These are phyloP conservation scores for Peronospora tabacina DNA, from an alignment of 352 stramenopile genomes.

Conservation along the genomic window DNA sequence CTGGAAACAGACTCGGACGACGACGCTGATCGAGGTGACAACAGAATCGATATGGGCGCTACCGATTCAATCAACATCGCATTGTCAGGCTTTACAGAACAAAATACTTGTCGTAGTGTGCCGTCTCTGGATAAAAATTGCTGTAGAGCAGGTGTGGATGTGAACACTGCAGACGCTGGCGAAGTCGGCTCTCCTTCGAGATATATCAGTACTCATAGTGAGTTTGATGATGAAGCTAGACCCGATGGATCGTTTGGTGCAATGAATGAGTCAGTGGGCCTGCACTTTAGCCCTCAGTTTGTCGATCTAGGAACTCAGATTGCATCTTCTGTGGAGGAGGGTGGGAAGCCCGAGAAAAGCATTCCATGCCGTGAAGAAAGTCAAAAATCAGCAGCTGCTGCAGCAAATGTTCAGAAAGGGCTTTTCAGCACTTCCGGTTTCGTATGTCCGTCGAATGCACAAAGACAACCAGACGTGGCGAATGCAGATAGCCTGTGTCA, in stretches of 20 bases:
- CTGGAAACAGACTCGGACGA: slow-evolving; percentile 20
- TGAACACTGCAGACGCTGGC: slow-evolving; percentile 13
- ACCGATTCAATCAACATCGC: background rate
- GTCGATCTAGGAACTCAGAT: slow-evolving; percentile 31
- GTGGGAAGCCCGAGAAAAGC: background rate
- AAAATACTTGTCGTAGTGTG: background rate
- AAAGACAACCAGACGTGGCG: background rate
- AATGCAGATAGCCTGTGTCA: background rate
- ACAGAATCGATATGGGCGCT: background rate
- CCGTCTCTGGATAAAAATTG: background rate
- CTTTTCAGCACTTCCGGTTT: background rate
- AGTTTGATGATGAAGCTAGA: slow-evolving; percentile 2
- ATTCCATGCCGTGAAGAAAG: slow-evolving; percentile 5
- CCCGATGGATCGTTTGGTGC: slow-evolving; percentile 21
- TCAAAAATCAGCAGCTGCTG: background rate
- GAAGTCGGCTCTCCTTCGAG: slow-evolving; percentile 15
- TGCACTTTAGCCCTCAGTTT: slow-evolving; percentile 56
- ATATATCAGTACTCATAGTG: slow-evolving; percentile 2
- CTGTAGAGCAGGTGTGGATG: slow-evolving; percentile 2
- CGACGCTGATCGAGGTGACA: slow-evolving; percentile 18
- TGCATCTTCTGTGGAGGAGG: slow-evolving; percentile 3
- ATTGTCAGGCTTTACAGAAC: background rate
- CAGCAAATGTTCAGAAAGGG: slow-evolving; percentile 13
- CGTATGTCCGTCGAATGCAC: background rate
- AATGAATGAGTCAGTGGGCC: slow-evolving; percentile 32